Conservation (phyloP, 805 yeast species). For the Pichia heedii region DNA sequence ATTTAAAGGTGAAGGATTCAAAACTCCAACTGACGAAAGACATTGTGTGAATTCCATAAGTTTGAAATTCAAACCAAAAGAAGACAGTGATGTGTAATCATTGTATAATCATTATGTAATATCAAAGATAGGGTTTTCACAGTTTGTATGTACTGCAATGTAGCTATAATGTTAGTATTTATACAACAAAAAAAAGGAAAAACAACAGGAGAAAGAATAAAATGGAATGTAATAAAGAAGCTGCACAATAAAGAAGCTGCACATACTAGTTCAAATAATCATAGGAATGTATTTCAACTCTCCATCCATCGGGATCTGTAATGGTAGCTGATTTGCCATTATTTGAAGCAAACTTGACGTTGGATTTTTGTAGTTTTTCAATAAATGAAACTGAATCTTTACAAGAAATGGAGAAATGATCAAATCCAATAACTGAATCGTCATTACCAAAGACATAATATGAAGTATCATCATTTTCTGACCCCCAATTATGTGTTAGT, state of each 20-base stretch:
- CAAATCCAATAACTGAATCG: conserved; percentile 66
- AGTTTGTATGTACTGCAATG: background rate
- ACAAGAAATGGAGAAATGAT: conserved; percentile 72
- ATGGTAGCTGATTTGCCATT: conserved; percentile 60
- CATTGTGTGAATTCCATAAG: conserved; percentile 91
- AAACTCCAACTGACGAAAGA: conserved; percentile 79
- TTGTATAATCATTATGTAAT: background rate
- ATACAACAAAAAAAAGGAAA: too few species aligned
- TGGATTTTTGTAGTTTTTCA: conserved; percentile 35
- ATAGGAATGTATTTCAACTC: conserved; percentile 51
- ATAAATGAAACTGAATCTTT: conserved; percentile 53
- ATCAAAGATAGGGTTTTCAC: background rate
- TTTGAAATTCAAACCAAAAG: conserved; percentile 44
- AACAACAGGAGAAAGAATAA: background rate
- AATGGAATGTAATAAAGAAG: too few species aligned
- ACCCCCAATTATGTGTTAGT: conserved; percentile 93
- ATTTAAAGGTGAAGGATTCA: conserved; percentile 86
- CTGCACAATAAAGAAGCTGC: background rate
- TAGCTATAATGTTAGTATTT: background rate
- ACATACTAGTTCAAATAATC: conserved; percentile 19
- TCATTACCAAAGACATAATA: conserved; percentile 73
- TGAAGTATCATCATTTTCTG: conserved; percentile 63
- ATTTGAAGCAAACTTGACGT: conserved; percentile 47
- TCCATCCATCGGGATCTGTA: conserved; percentile 86
- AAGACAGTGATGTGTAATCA: background rate